Conservation (phyloP, 441 rosid species). For the Erysimum pusillum region DNA sequence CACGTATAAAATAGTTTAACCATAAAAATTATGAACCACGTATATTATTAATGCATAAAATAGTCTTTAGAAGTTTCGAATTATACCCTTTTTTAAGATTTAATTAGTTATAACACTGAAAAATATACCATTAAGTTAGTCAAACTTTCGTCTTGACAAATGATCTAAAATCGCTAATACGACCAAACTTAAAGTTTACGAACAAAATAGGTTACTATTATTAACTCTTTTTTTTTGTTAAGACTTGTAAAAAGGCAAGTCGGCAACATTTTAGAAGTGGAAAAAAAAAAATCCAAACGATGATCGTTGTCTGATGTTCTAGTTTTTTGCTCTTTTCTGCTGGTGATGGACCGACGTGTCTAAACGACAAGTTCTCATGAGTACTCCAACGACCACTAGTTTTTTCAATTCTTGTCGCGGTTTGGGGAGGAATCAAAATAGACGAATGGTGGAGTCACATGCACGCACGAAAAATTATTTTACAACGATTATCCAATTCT, state of each 20-base stretch:
- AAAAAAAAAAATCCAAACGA: conserved; percentile 6
- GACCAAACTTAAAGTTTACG: no score
- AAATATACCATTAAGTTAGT: neutral
- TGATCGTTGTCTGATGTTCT: conserved; percentile 20
- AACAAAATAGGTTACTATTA: neutral
- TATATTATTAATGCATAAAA: neutral
- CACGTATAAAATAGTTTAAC: neutral
- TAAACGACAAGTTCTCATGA: conserved; percentile 8
- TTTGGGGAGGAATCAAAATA: conserved; percentile 19
- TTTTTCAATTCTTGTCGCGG: neutral
- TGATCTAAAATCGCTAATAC: neutral
- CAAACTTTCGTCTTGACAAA: neutral
- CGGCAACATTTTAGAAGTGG: conserved; percentile 15
- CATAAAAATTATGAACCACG: neutral
- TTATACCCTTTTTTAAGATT: no score
- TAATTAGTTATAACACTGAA: no score
- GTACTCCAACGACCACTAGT: conserved; percentile 28
- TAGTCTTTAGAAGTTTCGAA: neutral
- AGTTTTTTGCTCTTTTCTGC: conserved; percentile 15
- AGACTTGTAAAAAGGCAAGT: neutral
- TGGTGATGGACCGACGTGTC: conserved; percentile 19
- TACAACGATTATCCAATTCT: no score
- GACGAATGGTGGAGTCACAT: conserved; percentile 31
- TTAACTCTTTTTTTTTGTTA: neutral
- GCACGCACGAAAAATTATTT: no score